These are phyloP conservation scores for Thoreauomyces humboldtii DNA, from an alignment of 192 early-diverging fungal species.

Conservation along the genomic window DNA sequence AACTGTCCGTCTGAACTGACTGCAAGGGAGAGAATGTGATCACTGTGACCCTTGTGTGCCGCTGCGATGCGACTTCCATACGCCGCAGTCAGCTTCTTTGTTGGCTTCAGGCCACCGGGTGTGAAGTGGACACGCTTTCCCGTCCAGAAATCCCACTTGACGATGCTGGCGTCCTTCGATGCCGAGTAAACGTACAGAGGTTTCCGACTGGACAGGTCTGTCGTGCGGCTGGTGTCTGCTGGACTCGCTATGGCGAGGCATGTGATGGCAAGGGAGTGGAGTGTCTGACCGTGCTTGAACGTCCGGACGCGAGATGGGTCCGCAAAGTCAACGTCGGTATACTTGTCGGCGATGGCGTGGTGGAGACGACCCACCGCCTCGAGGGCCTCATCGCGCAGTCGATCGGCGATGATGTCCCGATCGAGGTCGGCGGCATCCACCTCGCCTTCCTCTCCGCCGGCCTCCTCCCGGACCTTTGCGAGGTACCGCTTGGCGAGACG, in stretches of 20 bases:
- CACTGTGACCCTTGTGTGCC: constrained; percentile 46
- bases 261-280: constrained; percentile 79
- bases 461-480: constrained; percentile 66
- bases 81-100: constrained; percentile 45
- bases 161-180: constrained; percentile 89
- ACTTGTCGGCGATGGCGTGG: constrained; percentile 57
- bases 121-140: constrained; percentile 67
- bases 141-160: constrained; percentile 82
- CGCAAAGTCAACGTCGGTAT: constrained; percentile 23
- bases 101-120: constrained; percentile 71
- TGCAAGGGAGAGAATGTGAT: constrained; percentile 45
- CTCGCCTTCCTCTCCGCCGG: constrained; percentile 64
- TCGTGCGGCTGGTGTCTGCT: background rate
- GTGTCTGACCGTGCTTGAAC: constrained; percentile 43
- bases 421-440: constrained; percentile 92
- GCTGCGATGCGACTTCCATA: constrained; percentile 28
- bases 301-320: constrained; percentile 18
- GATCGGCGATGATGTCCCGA: constrained; percentile 85
- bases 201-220: constrained; percentile 15
- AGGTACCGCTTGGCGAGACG: constrained; percentile 93
- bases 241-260: constrained; percentile 69
- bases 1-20: constrained; percentile 49
- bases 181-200: constrained; percentile 71
- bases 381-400: constrained; percentile 74
- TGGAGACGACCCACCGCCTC: constrained; percentile 54